A percentile compares a stretch with the other conserved stretches of the same genome.
These are phyloP conservation scores for Dalbergia oliveri DNA, from an alignment of 306 rosid genomes.

Conservation along the genomic window DNA sequence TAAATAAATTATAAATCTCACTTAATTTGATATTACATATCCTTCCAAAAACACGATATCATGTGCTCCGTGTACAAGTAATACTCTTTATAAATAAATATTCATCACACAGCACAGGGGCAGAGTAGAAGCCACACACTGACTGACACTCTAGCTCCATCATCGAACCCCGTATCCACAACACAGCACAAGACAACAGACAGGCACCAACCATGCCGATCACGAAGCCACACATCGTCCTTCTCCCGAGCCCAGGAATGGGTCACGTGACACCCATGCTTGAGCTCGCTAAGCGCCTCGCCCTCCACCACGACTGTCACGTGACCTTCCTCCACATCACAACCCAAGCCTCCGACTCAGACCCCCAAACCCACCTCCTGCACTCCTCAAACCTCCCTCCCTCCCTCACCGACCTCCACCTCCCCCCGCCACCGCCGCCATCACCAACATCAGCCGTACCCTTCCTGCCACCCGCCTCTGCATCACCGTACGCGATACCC, in stretches of 20 bases:
- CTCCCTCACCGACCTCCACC: slow-evolving; percentile 42
- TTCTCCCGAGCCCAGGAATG: slow-evolving; percentile 58
- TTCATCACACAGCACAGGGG: too few species aligned
- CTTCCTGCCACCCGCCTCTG: slow-evolving; percentile 31
- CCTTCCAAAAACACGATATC: too few species aligned
- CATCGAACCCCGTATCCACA: too few species aligned
- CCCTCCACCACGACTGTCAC: slow-evolving; percentile 41
- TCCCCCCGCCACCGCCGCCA: slow-evolving; percentile 40
- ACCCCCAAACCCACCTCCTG: slow-evolving; percentile 48
- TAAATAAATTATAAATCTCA: too few species aligned
- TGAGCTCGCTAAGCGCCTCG: slow-evolving; percentile 52
- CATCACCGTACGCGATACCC: slow-evolving; percentile 43
- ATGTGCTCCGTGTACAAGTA: too few species aligned
- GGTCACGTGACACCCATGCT: slow-evolving; percentile 62
- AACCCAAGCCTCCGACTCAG: slow-evolving; percentile 54
- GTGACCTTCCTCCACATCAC: slow-evolving; percentile 64
- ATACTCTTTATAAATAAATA: too few species aligned
- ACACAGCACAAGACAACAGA: too few species aligned
- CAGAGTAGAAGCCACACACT: too few species aligned
- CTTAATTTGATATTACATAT: too few species aligned
- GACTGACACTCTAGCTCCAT: too few species aligned
- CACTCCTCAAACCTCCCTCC: slow-evolving; percentile 46
- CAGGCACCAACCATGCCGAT: too few species aligned
- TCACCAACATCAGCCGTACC: slow-evolving; percentile 10
- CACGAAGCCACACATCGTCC: slow-evolving; percentile 26